These are phyloP conservation scores for Aspergillus asperescens DNA, from an alignment of 495 filamentous ascomycete genomes.

Conservation along the genomic window DNA sequence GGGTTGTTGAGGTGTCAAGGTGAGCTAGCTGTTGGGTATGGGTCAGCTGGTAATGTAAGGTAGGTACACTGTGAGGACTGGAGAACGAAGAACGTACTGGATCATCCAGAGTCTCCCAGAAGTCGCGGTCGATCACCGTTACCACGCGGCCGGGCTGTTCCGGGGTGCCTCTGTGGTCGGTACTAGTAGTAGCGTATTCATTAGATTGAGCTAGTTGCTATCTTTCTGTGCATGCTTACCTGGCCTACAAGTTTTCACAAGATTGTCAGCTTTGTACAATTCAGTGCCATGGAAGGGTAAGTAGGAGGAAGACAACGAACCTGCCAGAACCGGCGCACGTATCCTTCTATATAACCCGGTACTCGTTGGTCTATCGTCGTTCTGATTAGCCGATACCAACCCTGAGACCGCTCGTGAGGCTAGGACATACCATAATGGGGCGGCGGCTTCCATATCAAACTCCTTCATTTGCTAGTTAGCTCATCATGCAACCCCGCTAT, in stretches of 20 bases:
- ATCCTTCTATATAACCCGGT: slow-evolving; percentile 88
- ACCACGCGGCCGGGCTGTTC: slow-evolving; percentile 84
- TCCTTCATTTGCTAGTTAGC: slow-evolving; percentile 58
- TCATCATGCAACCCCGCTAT: background rate
- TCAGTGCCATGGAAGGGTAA: slow-evolving; percentile 4
- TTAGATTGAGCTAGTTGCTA: background rate
- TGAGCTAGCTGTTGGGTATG: slow-evolving; percentile 28
- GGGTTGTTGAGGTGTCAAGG: slow-evolving; percentile 45
- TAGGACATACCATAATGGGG: slow-evolving; percentile 76
- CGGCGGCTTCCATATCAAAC: slow-evolving; percentile 97
- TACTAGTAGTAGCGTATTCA: slow-evolving; percentile 36
- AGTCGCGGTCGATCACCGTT: slow-evolving; percentile 75
- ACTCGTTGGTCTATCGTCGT: slow-evolving; percentile 64
- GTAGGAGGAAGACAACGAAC: slow-evolving; percentile 49
- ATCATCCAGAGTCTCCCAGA: slow-evolving; percentile 78
- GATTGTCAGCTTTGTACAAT: background rate
- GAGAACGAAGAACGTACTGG: slow-evolving; percentile 22
- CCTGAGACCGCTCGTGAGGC: background rate
- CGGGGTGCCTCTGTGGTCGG: slow-evolving; percentile 93
- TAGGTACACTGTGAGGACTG: background rate
- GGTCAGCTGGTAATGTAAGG: background rate
- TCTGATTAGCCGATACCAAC: background rate
- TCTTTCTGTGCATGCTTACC: slow-evolving; percentile 19
- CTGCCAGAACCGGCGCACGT: slow-evolving; percentile 98
- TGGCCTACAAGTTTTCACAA: slow-evolving; percentile 27